Base-by-base conservation (phyloP, 2,329 filamentous ascomycete species). In the Clarireedia hainanense region DNA sequence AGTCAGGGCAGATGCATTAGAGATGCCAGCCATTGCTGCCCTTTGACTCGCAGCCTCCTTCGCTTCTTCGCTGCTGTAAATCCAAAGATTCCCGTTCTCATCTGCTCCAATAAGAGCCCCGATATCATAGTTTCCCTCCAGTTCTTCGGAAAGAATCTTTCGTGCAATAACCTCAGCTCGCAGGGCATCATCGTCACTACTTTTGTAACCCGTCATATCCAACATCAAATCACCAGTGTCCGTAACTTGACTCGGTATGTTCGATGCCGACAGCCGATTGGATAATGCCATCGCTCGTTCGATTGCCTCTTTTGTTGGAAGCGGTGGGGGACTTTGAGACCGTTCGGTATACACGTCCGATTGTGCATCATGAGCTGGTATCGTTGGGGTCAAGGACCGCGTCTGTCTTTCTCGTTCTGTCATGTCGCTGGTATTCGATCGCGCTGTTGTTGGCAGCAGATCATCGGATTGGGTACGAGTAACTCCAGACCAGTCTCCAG, bases 51-150 rank as follows among this genome's bases (percentile, higher is more conserved):
- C 92, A 6, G 88, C 87, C 65, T 94, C 87, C 68, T 96, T 97
- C 24, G 94, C 91, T 67, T 96, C 91, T 70, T 97, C 91, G 65
- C 91, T 97, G 73, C 91, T 94, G 74, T 99, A 99, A 63, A 99
- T 97, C 92, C 94, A 97, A n/a, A 99, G 78, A 66, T 99, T 99
- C 6, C 94, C 94, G 58, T 94, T 84, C 67, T 95, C 91, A 68
- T 99, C 94, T 46, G 94, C 92, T 12, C 91, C 94, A 64, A 99
- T 96, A 30, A 99, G 78, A 2, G 92, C 87, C 5, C 94, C 94
- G 64, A 99, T 95, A 68, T 99, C 94, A 70, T 96, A 96, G 68
- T 92, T 91, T 23, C 91, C 94, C 65, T 96, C 89, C 14, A 97
- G 74, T 72, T 97, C 92, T 68, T 99, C 91, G 0, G 91, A 86